Evolutionary conservation across 1,284 basidiomycete genomes (phyloP), one percentile per base, ranked within the genome.

Genomic region (Ustilago hordei): DNA sequence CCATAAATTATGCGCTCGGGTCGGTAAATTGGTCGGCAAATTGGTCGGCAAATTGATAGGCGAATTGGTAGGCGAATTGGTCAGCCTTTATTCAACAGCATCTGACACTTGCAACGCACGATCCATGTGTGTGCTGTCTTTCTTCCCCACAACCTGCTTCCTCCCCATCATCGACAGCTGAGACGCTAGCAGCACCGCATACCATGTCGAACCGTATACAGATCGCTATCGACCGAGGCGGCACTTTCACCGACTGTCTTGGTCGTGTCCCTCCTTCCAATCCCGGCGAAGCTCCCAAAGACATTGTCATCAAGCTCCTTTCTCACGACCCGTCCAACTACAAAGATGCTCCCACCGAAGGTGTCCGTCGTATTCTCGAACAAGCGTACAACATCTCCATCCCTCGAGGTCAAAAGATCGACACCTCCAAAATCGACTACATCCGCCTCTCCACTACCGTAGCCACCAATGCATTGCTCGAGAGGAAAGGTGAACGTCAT

Each of bases 401-500:
- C 55, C 89, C 91, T 0, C 88, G 93, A 71, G 92, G 90, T 6
- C 83, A 87, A 34, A 89, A 91, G 57, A 89, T 95, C 19, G 90
- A 91, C 17, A 94, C 93, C 0, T 89, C 92, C 74, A 93, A 94
- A 87, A 94, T 98, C 68, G 95, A 96, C 80, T 95, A 94, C 84
- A 95, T 97, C 73, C 91, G 95, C 17, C 88, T 98, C 3, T 95
- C 93, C 0, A 98, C 96, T 0, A 99, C 96, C 0, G 95, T 98
- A 2, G 96, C 94, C 0, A 99, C 96, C 17, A 99, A 98, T 81
- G 95, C 96, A 0, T 89, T 99, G 0, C 89, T 99, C 6, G 96
- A 98, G 85, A 91, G 96, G 43, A 95, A 95, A 85, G 96, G 96
- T 0, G 91, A 94, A 81, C 91, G 91, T 75, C 94, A 97, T 71